A percentile compares a stretch with the other conserved stretches of the same genome.
These are phyloP conservation scores for Volvox carteri DNA, from an alignment of 163 green algal species.

Conservation along the genomic window DNA sequence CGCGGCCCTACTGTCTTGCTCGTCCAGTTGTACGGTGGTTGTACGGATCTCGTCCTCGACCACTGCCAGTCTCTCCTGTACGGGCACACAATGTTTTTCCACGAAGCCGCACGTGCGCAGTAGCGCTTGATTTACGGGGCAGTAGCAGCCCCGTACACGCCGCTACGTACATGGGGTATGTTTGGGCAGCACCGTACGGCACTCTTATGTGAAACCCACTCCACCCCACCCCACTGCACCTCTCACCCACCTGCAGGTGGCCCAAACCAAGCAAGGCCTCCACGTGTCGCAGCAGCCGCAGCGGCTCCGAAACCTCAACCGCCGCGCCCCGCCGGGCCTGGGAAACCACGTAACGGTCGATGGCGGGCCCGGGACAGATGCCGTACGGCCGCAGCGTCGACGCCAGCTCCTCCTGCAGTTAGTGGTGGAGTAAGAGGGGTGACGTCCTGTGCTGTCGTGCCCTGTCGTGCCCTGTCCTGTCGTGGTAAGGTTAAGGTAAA, in stretches of 20 bases:
- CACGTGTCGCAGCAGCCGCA: constrained; percentile 51
- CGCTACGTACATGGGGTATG: too few species aligned
- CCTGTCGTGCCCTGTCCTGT: too few species aligned
- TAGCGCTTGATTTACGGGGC: too few species aligned
- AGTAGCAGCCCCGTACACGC: too few species aligned
- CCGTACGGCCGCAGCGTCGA: constrained; percentile 60
- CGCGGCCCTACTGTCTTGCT: constrained; percentile 25
- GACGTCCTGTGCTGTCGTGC: too few species aligned
- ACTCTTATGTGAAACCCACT: too few species aligned
- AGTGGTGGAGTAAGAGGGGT: too few species aligned
- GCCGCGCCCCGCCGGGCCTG: constrained; percentile 72
- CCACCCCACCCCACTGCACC: too few species aligned
- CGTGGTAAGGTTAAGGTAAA: too few species aligned
- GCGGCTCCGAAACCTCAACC: constrained; percentile 61
- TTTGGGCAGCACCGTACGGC: too few species aligned
- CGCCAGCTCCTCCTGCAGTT: constrained; percentile 63
- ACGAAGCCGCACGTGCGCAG: too few species aligned
- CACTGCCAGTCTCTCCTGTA: constrained; percentile 42
- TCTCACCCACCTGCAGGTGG: constrained; percentile 23
- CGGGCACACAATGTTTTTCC: too few species aligned
- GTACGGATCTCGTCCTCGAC: constrained; percentile 37
- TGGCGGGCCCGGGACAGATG: constrained; percentile 63
- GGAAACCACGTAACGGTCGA: constrained; percentile 76
- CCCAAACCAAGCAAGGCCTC: constrained; percentile 61
- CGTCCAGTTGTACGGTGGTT: constrained; percentile 30